A percentile compares a stretch with the other conserved stretches of the same genome.
These are phyloP conservation scores for Suillus americanus DNA, from an alignment of 768 basidiomycete species.

Conservation along the genomic window DNA sequence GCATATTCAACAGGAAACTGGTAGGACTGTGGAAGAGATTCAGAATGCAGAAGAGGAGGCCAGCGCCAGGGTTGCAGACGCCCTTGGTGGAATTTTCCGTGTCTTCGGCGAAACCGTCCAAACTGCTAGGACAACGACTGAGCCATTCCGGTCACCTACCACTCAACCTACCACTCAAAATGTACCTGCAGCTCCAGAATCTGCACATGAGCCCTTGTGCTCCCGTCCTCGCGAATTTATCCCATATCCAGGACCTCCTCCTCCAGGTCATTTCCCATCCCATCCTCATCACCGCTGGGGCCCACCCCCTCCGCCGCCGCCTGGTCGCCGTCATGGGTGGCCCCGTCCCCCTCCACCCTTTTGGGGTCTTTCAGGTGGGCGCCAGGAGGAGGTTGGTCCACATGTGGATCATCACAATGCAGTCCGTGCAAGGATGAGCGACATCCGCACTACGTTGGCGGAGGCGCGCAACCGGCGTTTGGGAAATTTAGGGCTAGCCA, in stretches of 20 bases:
- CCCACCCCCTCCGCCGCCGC: not conserved
- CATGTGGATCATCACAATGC: no score
- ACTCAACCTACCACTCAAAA: not conserved
- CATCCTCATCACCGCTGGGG: slow-evolving; percentile 24
- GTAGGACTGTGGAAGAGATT: slow-evolving; percentile 42
- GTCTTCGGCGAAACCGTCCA: slow-evolving; percentile 42
- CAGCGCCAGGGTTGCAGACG: slow-evolving; percentile 58
- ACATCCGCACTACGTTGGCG: slow-evolving; percentile 1
- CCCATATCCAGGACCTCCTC: slow-evolving; percentile 12
- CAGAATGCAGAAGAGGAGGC: slow-evolving; percentile 66
- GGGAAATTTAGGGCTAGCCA: not conserved
- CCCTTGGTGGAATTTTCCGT: slow-evolving; percentile 58
- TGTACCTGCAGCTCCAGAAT: slow-evolving; percentile 1
- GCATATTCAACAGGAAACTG: slow-evolving; percentile 42
- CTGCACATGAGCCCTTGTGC: slow-evolving; percentile 1
- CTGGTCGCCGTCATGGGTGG: slow-evolving; percentile 2
- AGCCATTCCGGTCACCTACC: slow-evolving; percentile 1
- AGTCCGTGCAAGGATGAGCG: not conserved
- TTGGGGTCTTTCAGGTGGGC: not conserved
- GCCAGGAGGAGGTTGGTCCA: not conserved
- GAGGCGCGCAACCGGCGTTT: slow-evolving; percentile 4
- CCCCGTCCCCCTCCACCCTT: slow-evolving; percentile 1
- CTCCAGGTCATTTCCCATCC: slow-evolving; percentile 16
- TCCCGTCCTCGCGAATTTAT: slow-evolving; percentile 9
- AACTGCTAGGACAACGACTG: slow-evolving; percentile 14